Evolutionary conservation across 2,329 filamentous ascomycete genomes (phyloP), one percentile per base, ranked within the genome.

Genomic region (Trichoderma sp.): DNA sequence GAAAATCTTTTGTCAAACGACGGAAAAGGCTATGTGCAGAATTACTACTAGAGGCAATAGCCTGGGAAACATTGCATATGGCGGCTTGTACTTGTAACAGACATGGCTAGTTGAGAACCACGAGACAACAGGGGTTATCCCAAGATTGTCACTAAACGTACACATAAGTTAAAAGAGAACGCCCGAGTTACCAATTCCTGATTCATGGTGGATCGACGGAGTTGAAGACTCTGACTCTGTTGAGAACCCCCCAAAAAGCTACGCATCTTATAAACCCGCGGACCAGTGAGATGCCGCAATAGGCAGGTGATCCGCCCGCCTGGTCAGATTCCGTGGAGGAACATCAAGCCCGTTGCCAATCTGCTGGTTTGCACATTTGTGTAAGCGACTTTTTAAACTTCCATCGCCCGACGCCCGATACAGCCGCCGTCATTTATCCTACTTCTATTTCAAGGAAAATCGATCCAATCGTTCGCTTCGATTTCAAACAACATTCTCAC

Each of bases 291-390:
- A 26, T 46, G 34, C 63, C 51, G 13, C 28, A 66, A 18, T n/a
- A 58, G 63, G 63, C 37, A 66, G 37, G 37, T 34, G 52, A 49
- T 49, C 63, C 63, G n/a, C 37, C 52, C 21, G 18, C 30, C 13
- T 37, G 34, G 10, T 10, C 13, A 24, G 37, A 49, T 32, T 30
- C 49, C n/a, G 43, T 32, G 59, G 59, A 21, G 43, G 16, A n/a
- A 65, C 34, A 1, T 55, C 7, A 18, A 43, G 34, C 18, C 18
- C 32, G 39, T 64, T 24, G 39, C 51, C 51, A 54, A 52, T 51
- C 39, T 51, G 18, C 39, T n/a, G 6, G 39, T n/a, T n/a, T 43
- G 16, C 8, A 43, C 39, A 18, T 43, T 5, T 7, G 16, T 18
- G 37, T 43, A 43, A 43, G 37, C 37, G 37, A 18, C 30, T 8